phyloP scores from a whole-genome alignment of 805 yeast species.

The Kodamaea neixiangensis region DNA sequence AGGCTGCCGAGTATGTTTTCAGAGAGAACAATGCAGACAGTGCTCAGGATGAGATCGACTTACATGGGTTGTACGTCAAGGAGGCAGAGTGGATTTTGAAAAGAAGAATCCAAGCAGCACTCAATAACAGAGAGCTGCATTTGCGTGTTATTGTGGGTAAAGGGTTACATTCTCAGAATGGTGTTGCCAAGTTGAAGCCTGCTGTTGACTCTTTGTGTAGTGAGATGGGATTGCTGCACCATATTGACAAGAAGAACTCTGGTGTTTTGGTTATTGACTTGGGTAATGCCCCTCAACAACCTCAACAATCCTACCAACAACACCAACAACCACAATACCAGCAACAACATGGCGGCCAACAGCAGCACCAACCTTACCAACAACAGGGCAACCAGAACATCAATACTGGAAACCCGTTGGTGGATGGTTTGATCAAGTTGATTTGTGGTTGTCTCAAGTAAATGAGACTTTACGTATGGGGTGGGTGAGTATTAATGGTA shows the following conservation, averaged over 20 bases:
- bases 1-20: constrained; percentile 91
- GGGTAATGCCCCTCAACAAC: constrained; percentile 15
- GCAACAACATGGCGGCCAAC: constrained; percentile 8
- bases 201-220: constrained; percentile 79
- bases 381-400: constrained; percentile 13
- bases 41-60: constrained; percentile 82
- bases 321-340: constrained; percentile 17
- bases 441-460: constrained; percentile 36
- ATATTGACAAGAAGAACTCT: constrained; percentile 67
- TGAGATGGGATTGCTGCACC: constrained; percentile 60
- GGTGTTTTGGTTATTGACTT: constrained; percentile 81
- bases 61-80: constrained; percentile 87
- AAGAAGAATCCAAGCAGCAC: constrained; percentile 68
- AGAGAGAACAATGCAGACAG: constrained; percentile 86
- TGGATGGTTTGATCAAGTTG: constrained; percentile 31
- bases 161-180: constrained; percentile 80
- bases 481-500: background rate
- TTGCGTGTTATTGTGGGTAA: constrained; percentile 90
- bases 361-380: constrained; percentile 16
- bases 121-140: constrained; percentile 56
- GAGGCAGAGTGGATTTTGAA: constrained; percentile 83
- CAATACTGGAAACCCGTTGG: constrained; percentile 29
- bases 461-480: constrained; percentile 3
- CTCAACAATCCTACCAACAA: constrained; percentile 23
- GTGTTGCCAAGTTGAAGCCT: constrained; percentile 85